Evolutionary conservation across 2,329 filamentous ascomycete genomes (phyloP), one percentile per base, ranked within the genome.

Genomic region (Lasiodiplodia sp.): DNA sequence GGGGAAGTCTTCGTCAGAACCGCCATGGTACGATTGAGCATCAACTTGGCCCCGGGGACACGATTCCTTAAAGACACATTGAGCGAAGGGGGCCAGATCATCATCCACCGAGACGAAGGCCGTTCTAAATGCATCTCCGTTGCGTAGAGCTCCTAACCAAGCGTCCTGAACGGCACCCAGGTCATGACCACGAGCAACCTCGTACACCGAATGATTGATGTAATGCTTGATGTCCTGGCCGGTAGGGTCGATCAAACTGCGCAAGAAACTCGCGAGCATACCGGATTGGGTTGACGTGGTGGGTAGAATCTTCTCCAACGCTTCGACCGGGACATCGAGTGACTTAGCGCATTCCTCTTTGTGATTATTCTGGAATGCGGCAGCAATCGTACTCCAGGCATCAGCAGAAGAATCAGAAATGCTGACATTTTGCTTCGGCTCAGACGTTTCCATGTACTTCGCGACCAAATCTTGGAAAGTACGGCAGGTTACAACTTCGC

Each of bases 401-500:
- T 49, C 2, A 21, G 28, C 28, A 49, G 52, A 25, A 25, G 31
- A 6, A 12, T 38, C 56, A 10, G 47, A 53, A 3, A 8, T 53
- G 25, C 37, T 18, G 6, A 25, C 16, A 10, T 53, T 14, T 25
- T 66, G 63, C 38, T 28, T 31, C 8, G 23, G 16, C 6, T 68
- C 28, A 1, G 58, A 18, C 8, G 51, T 38, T 5, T 55, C n/a
- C 38, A 51, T 64, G 60, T 68, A 66, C 31, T 65, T 65, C 8
- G 52, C 4, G 18, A 53, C 52, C 51, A 68, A 34, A 8, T 68
- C 62, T 14, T 34, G 31, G 60, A 68, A 65, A 18, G 67, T 68
- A 10, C 44, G 67, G 34, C 67, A 65, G 1, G 58, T 64, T 1
- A 80, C 72, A 7, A 80, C 72, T 58, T 77, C 76, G 5, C 73